Evolutionary conservation across 2,329 filamentous ascomycete species (phyloP).

Genomic region (Cordyceps javanica): DNA sequence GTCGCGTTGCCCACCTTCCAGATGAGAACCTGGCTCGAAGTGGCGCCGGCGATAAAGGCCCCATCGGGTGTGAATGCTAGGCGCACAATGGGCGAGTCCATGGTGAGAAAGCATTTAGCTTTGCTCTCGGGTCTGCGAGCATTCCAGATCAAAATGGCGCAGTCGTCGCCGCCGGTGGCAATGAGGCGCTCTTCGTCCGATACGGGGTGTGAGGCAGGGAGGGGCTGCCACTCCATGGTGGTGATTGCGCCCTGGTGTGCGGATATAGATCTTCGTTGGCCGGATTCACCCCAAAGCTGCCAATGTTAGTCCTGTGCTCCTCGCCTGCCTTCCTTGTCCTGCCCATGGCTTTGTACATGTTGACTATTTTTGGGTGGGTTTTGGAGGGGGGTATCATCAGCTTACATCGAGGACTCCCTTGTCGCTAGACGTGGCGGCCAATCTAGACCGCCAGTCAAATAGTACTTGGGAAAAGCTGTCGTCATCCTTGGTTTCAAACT

Average conservation of each 20-base stretch:
- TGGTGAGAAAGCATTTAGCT: constrained; percentile 54
- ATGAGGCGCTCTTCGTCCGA: constrained; percentile 48
- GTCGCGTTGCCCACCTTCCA: constrained; percentile 58
- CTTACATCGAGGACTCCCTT: constrained; percentile 56
- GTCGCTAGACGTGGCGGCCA: constrained; percentile 54
- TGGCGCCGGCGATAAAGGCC: constrained; percentile 56
- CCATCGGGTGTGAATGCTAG: constrained; percentile 59
- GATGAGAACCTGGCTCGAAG: constrained; percentile 51
- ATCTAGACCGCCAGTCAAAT: constrained; percentile 47
- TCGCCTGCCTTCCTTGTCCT: neutral
- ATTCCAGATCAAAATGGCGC: constrained; percentile 58
- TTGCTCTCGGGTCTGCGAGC: constrained; percentile 48
- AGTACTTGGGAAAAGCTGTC: constrained; percentile 50
- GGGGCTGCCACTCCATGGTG: constrained; percentile 55
- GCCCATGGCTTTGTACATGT: neutral
- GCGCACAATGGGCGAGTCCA: constrained; percentile 51
- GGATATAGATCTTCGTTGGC: constrained; percentile 48
- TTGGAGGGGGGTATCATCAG: constrained; percentile 9
- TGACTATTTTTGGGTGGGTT: neutral
- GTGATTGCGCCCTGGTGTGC: constrained; percentile 55
- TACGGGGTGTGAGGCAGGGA: constrained; percentile 29
- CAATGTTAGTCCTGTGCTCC: constrained; percentile 5
- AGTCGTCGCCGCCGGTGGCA: constrained; percentile 57
- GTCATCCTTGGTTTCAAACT: constrained; percentile 47
- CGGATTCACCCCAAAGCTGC: constrained; percentile 50